Base-by-base conservation (phyloP, 306 rosid species). In the Dicorynia guianensis region DNA sequence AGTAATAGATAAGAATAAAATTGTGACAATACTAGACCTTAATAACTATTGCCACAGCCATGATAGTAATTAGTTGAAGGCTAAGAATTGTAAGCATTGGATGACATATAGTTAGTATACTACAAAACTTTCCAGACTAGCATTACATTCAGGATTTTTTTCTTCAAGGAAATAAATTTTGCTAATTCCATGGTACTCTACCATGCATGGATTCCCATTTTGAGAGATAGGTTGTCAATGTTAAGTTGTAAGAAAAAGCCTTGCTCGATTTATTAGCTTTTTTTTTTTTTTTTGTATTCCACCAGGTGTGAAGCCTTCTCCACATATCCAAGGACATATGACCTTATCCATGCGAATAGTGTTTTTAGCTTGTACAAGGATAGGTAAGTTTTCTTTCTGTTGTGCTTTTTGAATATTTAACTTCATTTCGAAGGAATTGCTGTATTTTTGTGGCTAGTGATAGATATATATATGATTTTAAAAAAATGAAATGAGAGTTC, bases 321-420 rank as follows among this genome's bases (percentile, higher is more conserved):
- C 58, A 90, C 97, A 18, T 92, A 92, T 88, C 97, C 96, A n/a
- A 85, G 97, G 81, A 90, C 97, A 10, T 92, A 90, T 63, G 97
- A 90, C 79, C 92, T 90, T 53, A 92, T 92, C 77, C 97, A 92
- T 72, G 93, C 96, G 52, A 82, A 87, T 82, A 90, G 86, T 40
- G 46, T 92, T 71, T 92, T 92, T 89, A 87, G 88, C 91, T 76
- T 90, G 77, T 90, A 92, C 88, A 82, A 84, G 83, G 79, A 85
- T 50, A 83, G 39, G 97, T 92, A 77, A 76, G 87, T 77, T 55
- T 14, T 78, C 38, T 42, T 8, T 76, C 13, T 7, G 25, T 59
- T 17, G 0, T 49, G 9, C 49, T 14, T 68, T 48, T 47, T 35
- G 25, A 44, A 34, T 1, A 66, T 49, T 65, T 20, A 56, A 33